phyloP scores from a whole-genome alignment of 2,329 filamentous ascomycete species.

The Ophiostoma montium region DNA sequence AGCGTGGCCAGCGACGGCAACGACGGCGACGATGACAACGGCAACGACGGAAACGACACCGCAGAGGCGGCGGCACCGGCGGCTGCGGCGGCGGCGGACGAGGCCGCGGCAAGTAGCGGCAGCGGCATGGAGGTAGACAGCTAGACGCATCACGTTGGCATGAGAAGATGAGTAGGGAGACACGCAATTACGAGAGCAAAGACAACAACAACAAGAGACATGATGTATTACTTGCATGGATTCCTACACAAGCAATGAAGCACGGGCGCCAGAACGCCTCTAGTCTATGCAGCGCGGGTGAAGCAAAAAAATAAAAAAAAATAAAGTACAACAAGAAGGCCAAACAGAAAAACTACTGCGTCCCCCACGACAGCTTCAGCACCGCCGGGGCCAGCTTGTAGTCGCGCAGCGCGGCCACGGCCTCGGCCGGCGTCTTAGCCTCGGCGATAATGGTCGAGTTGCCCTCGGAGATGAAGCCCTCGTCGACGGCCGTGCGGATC shows the following conservation, averaged over 20 bases:
- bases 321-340: not conserved
- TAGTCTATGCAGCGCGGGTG: not conserved
- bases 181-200: not conserved
- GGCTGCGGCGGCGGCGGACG: conserved; percentile 19
- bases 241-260: not conserved
- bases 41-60: conserved; percentile 18
- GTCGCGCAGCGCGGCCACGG: conserved; percentile 52
- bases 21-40: conserved; percentile 28
- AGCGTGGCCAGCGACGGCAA: conserved; percentile 45
- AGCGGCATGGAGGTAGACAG: conserved; percentile 32
- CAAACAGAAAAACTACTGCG: conserved; percentile 34
- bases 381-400: conserved; percentile 66
- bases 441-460: conserved; percentile 70
- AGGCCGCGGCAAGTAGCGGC: conserved; percentile 20
- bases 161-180: too few relatives aligned
- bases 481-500: conserved; percentile 60
- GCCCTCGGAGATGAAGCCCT: conserved; percentile 59
- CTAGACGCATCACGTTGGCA: conserved; percentile 7
- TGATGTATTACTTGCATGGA: too few relatives aligned
- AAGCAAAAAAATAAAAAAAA: not conserved
- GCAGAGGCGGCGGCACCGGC: conserved; percentile 21
- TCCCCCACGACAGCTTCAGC: conserved; percentile 71
- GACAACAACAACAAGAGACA: not conserved
- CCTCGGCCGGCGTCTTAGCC: conserved; percentile 56
- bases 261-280: not conserved